phyloP scores from a whole-genome alignment of 192 early-diverging fungal species.

The Umbelopsis ramanniana region DNA sequence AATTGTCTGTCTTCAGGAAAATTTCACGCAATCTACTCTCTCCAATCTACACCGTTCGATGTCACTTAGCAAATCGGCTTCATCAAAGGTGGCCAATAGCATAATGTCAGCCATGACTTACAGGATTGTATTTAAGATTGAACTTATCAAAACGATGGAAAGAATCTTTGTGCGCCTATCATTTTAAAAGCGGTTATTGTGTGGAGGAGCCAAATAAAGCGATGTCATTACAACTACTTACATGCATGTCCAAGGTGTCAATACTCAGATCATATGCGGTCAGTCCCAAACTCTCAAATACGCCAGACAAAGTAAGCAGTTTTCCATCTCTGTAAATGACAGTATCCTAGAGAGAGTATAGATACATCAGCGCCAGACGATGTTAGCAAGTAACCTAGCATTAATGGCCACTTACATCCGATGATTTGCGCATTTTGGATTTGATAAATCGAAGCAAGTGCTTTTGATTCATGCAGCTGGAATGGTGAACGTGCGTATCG shows the following conservation, averaged over 20 bases:
- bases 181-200: neutral
- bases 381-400: no score
- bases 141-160: conserved; percentile 96
- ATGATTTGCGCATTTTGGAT: conserved; percentile 75
- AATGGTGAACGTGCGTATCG: conserved; percentile 93
- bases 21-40: conserved; percentile 90
- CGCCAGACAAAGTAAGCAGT: conserved; percentile 73
- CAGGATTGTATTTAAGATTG: conserved; percentile 92
- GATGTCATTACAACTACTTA: conserved; percentile 29
- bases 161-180: conserved; percentile 79
- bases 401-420: conserved; percentile 49
- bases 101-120: neutral
- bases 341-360: conserved; percentile 43
- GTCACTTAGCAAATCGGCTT: neutral
- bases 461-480: conserved; percentile 92
- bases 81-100: neutral
- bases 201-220: neutral
- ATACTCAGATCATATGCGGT: conserved; percentile 92
- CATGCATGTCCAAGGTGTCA: conserved; percentile 94
- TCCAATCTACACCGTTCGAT: conserved; percentile 53
- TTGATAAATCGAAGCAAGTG: conserved; percentile 92
- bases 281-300: conserved; percentile 84
- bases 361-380: neutral
- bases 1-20: conserved; percentile 92
- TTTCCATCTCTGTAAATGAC: conserved; percentile 84